Base-by-base conservation (phyloP, 2,329 filamentous ascomycete species). In the Aureobasidium pullulans region DNA sequence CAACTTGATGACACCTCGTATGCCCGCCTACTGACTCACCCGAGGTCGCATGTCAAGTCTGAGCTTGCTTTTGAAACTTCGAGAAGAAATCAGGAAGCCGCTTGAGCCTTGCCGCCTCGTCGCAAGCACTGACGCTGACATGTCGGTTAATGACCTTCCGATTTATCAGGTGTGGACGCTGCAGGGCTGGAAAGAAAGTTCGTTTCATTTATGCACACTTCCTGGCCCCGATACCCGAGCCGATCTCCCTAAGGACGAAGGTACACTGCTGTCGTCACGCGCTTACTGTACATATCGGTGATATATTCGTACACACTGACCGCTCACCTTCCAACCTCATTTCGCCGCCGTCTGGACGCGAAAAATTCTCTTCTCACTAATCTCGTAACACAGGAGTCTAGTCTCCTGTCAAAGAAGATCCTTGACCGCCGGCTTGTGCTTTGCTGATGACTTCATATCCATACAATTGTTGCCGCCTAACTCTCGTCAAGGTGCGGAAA, bases 381-480 rank as follows among this genome's bases (percentile, higher is more conserved):
- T 37, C 28, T 37, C 50, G 50, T 54, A 43, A 23, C 43, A 13
- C 37, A 43, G 36, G 15, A 39, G 48, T 36, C 48, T 52, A 54
- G 50, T 32, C 28, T 19, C 28, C 39, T 54, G 50, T 43, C 50
- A 43, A 54, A 54, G 13, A 10, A 31, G 16, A 40, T 11, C 28
- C 32, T 23, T 54, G 50, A 54, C 50, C 50, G 50, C 50, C 37
- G 39, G 50, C n/a, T 54, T 29, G 49, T 54, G 50, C 50, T 43
- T 43, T 42, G 6, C 6, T 36, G 13, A 46, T 44, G 52, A 56
- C 39, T 56, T 56, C 52, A 56, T 46, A 16, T 4, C 31, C 48
- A 16, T 52, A 52, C 23, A 40, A 29, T 52, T 29, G 48, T 56
- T 36, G 52, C 52, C 5, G 52, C 52, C 52, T 31, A 46, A 46